phyloP scores from a whole-genome alignment of 2,329 filamentous ascomycete genomes.

The Aplosporella prunicola region DNA sequence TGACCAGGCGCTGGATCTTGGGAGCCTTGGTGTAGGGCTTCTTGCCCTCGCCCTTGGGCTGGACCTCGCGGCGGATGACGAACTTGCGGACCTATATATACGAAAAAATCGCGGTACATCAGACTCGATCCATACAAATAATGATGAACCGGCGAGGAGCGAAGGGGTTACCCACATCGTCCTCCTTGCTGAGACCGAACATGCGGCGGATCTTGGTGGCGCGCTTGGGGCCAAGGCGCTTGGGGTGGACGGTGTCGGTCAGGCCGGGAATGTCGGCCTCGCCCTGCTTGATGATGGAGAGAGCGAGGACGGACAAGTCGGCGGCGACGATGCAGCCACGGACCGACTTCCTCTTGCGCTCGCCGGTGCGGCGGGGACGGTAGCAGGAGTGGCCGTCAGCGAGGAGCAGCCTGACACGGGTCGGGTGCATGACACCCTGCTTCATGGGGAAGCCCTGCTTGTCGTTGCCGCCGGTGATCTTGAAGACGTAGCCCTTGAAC shows the following conservation, averaged over 20 bases:
- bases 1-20: constrained; percentile 99
- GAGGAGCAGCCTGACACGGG: constrained; percentile 96
- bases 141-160: constrained; percentile 32
- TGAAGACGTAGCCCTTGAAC: constrained; percentile 99
- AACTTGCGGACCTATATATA: constrained; percentile 84
- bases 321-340: constrained; percentile 97
- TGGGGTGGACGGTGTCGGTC: constrained; percentile 96
- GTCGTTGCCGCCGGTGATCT: constrained; percentile 99
- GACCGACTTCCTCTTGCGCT: constrained; percentile 99
- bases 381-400: constrained; percentile 98
- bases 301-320: constrained; percentile 89
- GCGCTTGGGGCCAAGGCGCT: constrained; percentile 98
- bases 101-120: constrained; percentile 30
- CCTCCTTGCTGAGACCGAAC: constrained; percentile 99
- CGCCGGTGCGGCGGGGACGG: constrained; percentile 91
- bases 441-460: constrained; percentile 99
- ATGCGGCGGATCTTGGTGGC: constrained; percentile 99
- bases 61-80: constrained; percentile 97
- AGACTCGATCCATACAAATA: constrained; percentile 52
- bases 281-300: constrained; percentile 96
- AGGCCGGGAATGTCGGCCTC: constrained; percentile 88
- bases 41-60: constrained; percentile 96
- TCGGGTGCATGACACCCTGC: constrained; percentile 99
- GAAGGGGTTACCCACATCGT: constrained; percentile 76
- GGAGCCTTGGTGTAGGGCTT: constrained; percentile 99